Base-by-base conservation (phyloP, 495 filamentous ascomycete genomes). In the Penicillium desertorum region DNA sequence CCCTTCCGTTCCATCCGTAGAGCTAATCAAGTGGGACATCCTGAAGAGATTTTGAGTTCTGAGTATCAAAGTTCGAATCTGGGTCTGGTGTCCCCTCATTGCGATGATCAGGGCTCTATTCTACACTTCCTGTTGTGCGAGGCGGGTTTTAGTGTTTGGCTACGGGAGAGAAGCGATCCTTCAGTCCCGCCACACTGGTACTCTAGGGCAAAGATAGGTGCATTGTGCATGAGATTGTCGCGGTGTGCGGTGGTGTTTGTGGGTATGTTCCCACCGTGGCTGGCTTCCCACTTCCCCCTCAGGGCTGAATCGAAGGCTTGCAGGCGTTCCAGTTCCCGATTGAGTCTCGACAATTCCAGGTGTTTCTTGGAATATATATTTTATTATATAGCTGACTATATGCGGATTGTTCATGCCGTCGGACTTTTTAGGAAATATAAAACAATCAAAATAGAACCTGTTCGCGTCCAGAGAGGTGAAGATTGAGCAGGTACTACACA, bases 111-210 rank as follows among this genome's bases (percentile, higher is more conserved):
- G 29, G 5, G n/a, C 32, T 17, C 22, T 25, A 45, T 45, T 39
- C 51, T 25, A 25, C 22, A 52, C 32, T 49, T 51, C 49, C 45
- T 41, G 44, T 30, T 41, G 20, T 39, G 3, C 51, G 46, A 56
- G 4, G 17, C 48, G 30, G 56, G 52, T 45, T 53, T 44, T 60
- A 53, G 51, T 57, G 51, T 30, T 17, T 41, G 19, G 17, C 29
- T 37, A 23, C 50, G 22, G 51, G 51, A 29, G 12, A 27, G 48
- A 29, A 54, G n/a, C 22, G 44, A 56, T 54, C 56, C 44, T 17
- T 44, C 17, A 16, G 50, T 50, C 62, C 65, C 65, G 42, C 51
- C 49, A 43, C 34, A 61, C 56, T 59, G 62, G 62, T 61, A 43
- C 23, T 41, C 49, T 19, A 44, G 22, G 49, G 3, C 25, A 25